Evolutionary conservation across 192 early-diverging fungal genomes (phyloP), one percentile per base, ranked within the genome.

Genomic region (Spinellus fusiger): DNA sequence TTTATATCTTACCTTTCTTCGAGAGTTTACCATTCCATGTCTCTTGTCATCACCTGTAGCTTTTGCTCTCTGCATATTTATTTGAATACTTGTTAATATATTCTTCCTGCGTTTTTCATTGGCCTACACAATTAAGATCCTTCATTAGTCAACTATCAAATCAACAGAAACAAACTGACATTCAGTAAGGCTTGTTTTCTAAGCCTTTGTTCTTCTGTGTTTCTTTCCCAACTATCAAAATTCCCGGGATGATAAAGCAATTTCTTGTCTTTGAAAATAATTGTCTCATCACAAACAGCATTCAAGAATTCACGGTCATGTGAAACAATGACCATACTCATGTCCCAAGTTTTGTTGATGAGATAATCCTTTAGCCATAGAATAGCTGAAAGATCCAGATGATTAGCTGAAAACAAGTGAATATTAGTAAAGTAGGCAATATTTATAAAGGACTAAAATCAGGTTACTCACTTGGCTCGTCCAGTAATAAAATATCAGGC

Each of bases 261-360:
- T 60, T 77, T 71, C 57, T 84, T 78, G 64, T 93, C 80, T 51
- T 85, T 85, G 44, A 90, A 75, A 7, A 86, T 77, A 68, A 91
- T 89, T 23, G 86, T 89, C 65, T 94, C 90, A 9, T 81, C 73
- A 5, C 83, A 80, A 1, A 92, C 83, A 16, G 79, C 77, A 62
- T 94, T 91, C 56, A 96, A 79, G 49, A 96, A 95, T 54, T 82
- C 79, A 51, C 91, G 88, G 65, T 96, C 93, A 62, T 91, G 94
- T 35, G 92, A 93, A n/a, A 96, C 91, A 27, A 89, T 75, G 0
- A 96, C 84, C 33, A 96, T 71, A 28, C 81, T 79, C 61, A 83
- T 75, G 18, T 73, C 77, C 1, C 58, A 59, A 20, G 86, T 66
- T 13, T 72, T 65, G 20, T 80, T 66, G 13, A 91, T 73, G 5